A percentile compares a stretch with the other conserved stretches of the same genome.
phyloP scores from a whole-genome alignment of 352 stramenopile genomes.

The Pythium chondricola region DNA sequence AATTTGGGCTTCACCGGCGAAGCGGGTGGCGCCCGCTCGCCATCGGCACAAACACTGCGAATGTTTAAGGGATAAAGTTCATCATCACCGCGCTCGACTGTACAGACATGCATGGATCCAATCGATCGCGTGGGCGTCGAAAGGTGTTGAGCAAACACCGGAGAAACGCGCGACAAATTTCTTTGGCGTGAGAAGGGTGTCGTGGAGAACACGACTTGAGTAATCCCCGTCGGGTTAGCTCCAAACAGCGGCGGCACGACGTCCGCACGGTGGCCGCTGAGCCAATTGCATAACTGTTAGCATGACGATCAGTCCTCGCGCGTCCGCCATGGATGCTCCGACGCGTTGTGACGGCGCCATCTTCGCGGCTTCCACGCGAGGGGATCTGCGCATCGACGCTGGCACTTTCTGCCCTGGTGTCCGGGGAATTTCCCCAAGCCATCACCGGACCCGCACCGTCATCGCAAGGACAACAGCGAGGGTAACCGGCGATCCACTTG shows the following conservation, averaged over 20 bases:
- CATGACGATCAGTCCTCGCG: conserved; percentile 85
- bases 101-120: not conserved
- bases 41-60: conserved; percentile 83
- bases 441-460: conserved; percentile 16
- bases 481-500: conserved; percentile 46
- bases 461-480: too few species aligned
- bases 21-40: conserved; percentile 50
- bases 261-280: conserved; percentile 48
- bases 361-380: conserved; percentile 63
- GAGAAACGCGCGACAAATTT: conserved; percentile 4
- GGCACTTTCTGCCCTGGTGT: conserved; percentile 86
- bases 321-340: conserved; percentile 37
- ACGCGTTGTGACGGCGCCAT: conserved; percentile 19
- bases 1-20: conserved; percentile 50
- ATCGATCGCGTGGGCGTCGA: too few species aligned
- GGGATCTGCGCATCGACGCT: conserved; percentile 75
- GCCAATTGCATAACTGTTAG: conserved; percentile 92
- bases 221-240: conserved; percentile 90
- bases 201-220: conserved; percentile 90
- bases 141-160: conserved; percentile 44
- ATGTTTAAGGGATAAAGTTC: conserved; percentile 78
- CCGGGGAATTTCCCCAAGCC: conserved; percentile 89
- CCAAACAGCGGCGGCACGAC: conserved; percentile 61
- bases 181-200: conserved; percentile 49
- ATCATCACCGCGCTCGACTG: conserved; percentile 70